Evolutionary conservation across 768 basidiomycete species (phyloP), one percentile per base, ranked within the genome.

Genomic region (Mycena galericulata): DNA sequence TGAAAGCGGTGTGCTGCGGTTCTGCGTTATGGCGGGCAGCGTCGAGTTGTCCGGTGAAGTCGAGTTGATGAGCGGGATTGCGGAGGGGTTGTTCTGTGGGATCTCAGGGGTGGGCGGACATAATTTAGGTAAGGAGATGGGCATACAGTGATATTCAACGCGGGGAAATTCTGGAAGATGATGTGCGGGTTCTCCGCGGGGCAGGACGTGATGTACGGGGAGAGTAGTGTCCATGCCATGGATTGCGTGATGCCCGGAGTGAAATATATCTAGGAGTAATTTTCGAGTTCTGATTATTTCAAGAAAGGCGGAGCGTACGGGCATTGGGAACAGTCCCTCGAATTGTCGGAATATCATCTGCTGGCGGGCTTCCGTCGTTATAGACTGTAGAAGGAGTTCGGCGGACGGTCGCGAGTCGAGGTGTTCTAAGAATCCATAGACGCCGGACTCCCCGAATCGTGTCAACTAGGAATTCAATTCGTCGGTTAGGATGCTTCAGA

Each of bases 321-420:
- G 86, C 86, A 89, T 87, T 0, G 89, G 88, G 80, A 87, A 87
- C n/a, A 85, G 73, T 0, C 88, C 89, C 57, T 87, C 82, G 51
- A 89, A 84, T 76, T 91, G 89, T 6, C 90, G 75, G 82, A 91
- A 89, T 50, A 85, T 81, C 85, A 89, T 85, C 79, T 91, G 87
- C 77, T 92, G 90, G 11, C 90, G 79, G 22, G 86, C 85, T 77
- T 91, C 89, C 15, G 86, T 89, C 0, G 88, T 81, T 71, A 92
- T 89, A 9, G 84, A 81, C 74, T 90, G 86, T 9, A 86, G 74
- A 18, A 91, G 79, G 15, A 91, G 76, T 51, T 82, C 76, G 2
- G 89, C 89, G 0, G 84, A 72, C 3, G 86, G 83, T 36, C 88
- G 82, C 24, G 87, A 87, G 76, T 90, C 80, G 41, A 92, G 83